A percentile compares a stretch with the other conserved stretches of the same genome.
These are phyloP conservation scores for Phytopythium vexans DNA, from an alignment of 352 stramenopile genomes.

Conservation along the genomic window DNA sequence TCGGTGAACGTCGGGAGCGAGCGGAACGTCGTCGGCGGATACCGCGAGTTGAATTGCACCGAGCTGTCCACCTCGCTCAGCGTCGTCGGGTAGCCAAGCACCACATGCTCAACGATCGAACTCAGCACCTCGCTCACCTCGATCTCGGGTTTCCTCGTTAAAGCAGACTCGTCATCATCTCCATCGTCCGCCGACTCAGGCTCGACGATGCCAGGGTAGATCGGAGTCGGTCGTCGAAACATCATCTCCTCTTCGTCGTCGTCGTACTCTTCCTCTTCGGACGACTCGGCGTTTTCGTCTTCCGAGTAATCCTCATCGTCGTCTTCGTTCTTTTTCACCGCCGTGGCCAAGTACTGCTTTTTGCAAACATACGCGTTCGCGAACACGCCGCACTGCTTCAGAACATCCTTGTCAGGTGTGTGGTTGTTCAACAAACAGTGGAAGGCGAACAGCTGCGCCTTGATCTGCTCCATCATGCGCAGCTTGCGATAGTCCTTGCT, in stretches of 20 bases:
- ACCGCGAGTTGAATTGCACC: conserved; percentile 51
- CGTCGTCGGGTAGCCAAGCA: conserved; percentile 64
- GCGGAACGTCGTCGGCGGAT: conserved; percentile 45
- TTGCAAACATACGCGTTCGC: conserved; percentile 79
- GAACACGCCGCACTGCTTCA: conserved; percentile 84
- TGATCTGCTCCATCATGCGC: conserved; percentile 84
- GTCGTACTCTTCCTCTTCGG: conserved; percentile 66
- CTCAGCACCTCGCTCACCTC: conserved; percentile 76
- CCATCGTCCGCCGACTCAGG: conserved; percentile 39
- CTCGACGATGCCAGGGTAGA: conserved; percentile 65
- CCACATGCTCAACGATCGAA: conserved; percentile 78
- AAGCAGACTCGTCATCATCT: conserved; percentile 29
- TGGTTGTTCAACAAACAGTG: conserved; percentile 88
- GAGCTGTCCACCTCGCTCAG: conserved; percentile 37
- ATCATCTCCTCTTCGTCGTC: conserved; percentile 41
- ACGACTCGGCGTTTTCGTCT: conserved; percentile 55
- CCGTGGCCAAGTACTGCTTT: conserved; percentile 51
- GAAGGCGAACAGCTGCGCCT: conserved; percentile 86
- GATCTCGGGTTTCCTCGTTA: conserved; percentile 62
- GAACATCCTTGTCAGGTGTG: conserved; percentile 75
- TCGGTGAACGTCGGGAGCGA: conserved; percentile 59
- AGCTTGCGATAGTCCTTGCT: conserved; percentile 59
- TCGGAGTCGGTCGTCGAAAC: conserved; percentile 27
- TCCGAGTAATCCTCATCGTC: conserved; percentile 79
- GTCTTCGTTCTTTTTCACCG: conserved; percentile 51